A percentile compares a stretch with the other conserved stretches of the same genome.
Evolutionary conservation across 345 rosid genomes (phyloP).

Genomic region (Viola odorata): DNA sequence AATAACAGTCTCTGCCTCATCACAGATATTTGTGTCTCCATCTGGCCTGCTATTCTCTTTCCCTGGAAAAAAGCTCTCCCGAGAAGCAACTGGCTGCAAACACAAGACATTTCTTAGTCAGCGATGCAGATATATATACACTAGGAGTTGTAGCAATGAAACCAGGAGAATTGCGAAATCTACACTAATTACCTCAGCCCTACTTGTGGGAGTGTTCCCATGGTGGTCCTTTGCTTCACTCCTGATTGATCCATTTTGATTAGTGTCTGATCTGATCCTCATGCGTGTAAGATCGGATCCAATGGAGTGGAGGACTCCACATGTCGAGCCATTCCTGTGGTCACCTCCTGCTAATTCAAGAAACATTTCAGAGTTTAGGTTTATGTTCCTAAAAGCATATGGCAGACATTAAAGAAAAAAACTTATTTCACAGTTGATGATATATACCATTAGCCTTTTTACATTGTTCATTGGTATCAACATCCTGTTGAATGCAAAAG

Average conservation of each 20-base stretch:
- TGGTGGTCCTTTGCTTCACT: conserved; percentile 43
- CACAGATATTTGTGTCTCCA: conserved; percentile 23
- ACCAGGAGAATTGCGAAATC: background rate
- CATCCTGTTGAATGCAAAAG: conserved; percentile 41
- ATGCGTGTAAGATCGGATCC: conserved; percentile 96
- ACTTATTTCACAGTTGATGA: too few relatives aligned
- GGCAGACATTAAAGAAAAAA: too few relatives aligned
- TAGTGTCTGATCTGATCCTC: conserved; percentile 50
- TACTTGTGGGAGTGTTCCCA: conserved; percentile 71
- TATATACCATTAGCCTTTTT: conserved; percentile 13
- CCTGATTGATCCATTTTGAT: conserved; percentile 44
- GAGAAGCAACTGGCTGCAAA: conserved; percentile 70
- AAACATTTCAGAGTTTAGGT: background rate
- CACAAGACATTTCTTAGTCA: background rate
- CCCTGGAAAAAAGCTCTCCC: conserved; percentile 66
- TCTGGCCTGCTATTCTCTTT: conserved; percentile 34
- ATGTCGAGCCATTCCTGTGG: conserved; percentile 62
- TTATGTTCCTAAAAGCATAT: too few relatives aligned
- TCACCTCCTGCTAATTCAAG: conserved; percentile 30
- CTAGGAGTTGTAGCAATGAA: background rate
- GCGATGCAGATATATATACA: background rate
- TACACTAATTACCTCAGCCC: conserved; percentile 46
- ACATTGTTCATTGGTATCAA: conserved; percentile 35
- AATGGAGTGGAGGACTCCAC: conserved; percentile 76
- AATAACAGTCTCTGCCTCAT: conserved; percentile 34